Evolutionary conservation across 805 yeast species (phyloP), one percentile per base, ranked within the genome.

Genomic region (Kregervanrija fluxuum): DNA sequence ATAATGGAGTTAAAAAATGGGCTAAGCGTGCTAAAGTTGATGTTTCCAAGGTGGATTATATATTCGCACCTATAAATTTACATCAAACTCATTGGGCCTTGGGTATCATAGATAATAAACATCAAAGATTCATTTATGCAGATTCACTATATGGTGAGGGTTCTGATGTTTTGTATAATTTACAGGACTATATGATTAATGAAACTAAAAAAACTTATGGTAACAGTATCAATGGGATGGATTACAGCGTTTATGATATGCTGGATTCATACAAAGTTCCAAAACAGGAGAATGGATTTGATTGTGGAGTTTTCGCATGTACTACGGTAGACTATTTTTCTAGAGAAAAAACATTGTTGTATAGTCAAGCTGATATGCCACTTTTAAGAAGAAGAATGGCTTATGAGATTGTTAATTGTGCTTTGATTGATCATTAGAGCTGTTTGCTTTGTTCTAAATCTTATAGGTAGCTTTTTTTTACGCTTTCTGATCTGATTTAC

Each of bases 261-360:
- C 46, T 50, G 30, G 58, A 49, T 14, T 40, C 56, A 14, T 53
- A 57, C 45, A 54, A 54, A 34, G 48, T 90, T 37, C 98, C 99
- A 1, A 86, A 82, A 52, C 99, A 93, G 60, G 68, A 72, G 28
- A 93, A 93, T 58, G 97, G 97, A 0, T 86, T 61, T 53, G 99
- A 93, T 62, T 93, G 99, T 68, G 99, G 99, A 8, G 95, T 91
- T 2, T 93, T 90, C 57, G 76, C 95, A 2, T 84, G 97, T 61
- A 77, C 89, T 44, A 82, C 80, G 39, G 86, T 85, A 1, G 74
- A 79, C 40, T 80, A 73, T 38, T 54, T 87, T 36, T 65, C 90
- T 0, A 65, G 76, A 33, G 74, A 70, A 5, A 60, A 61, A 22
- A 71, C 70, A 0, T 63, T 86, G 35, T 56, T 62, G 3, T 91